These are phyloP conservation scores for Cystobasidium slooffiae DNA, from an alignment of 1,284 basidiomycete genomes.

Conservation along the genomic window DNA sequence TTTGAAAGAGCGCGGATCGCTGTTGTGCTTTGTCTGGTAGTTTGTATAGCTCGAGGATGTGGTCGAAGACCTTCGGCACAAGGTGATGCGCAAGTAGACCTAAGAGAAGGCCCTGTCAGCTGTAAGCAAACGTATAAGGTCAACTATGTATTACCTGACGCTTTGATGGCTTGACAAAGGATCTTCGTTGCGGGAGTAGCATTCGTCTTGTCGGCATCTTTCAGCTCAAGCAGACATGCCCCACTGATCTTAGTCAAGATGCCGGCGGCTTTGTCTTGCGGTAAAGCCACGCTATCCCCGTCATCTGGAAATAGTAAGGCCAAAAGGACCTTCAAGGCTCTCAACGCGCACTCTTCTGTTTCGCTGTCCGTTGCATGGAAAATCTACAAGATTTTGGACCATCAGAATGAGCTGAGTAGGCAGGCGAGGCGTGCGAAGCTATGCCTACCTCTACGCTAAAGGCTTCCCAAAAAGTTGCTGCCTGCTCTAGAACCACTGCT, in stretches of 20 bases:
- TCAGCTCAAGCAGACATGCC: constrained; percentile 76
- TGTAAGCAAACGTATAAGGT: constrained; percentile 1
- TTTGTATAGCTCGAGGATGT: constrained; percentile 74
- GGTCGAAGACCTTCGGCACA: constrained; percentile 69
- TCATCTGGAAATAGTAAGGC: constrained; percentile 67
- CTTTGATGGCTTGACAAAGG: constrained; percentile 69
- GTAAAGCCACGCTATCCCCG: constrained; percentile 44
- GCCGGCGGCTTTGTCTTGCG: constrained; percentile 61
- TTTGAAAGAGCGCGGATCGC: constrained; percentile 69
- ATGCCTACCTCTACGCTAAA: constrained; percentile 77
- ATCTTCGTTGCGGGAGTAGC: constrained; percentile 82
- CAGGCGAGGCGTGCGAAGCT: not conserved
- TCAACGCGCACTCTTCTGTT: constrained; percentile 74
- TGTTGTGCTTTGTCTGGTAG: constrained; percentile 75
- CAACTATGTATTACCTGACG: not conserved
- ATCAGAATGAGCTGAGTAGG: not conserved
- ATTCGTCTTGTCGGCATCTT: constrained; percentile 88
- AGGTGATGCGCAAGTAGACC: constrained; percentile 73
- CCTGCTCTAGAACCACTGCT: constrained; percentile 65
- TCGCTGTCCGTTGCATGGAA: constrained; percentile 81
- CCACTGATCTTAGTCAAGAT: constrained; percentile 74
- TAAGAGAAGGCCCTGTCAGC: constrained; percentile 56
- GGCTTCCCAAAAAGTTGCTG: constrained; percentile 79
- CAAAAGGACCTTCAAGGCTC: constrained; percentile 71
- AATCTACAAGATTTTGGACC: constrained; percentile 63